Evolutionary conservation across 768 basidiomycete species (phyloP).

Genomic region (Mycena chlorophos): DNA sequence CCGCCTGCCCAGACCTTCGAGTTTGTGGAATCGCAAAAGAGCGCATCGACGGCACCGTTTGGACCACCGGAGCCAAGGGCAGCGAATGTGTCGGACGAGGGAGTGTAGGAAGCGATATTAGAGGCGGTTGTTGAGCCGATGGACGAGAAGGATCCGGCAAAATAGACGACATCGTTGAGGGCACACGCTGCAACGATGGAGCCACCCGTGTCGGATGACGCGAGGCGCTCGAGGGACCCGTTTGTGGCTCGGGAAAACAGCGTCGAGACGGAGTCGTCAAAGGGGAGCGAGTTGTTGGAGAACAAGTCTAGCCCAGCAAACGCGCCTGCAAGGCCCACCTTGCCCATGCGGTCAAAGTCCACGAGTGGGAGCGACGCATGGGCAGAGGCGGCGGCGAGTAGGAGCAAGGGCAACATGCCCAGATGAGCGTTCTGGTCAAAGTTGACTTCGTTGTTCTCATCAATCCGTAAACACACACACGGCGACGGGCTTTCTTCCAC

Average conservation of each 20-base stretch:
- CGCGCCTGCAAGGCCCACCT: slow-evolving; percentile 82
- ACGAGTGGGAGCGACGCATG: slow-evolving; percentile 53
- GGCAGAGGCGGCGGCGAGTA: slow-evolving; percentile 32
- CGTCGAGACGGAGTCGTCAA: slow-evolving; percentile 72
- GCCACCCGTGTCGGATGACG: slow-evolving; percentile 80
- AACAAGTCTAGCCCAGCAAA: slow-evolving; percentile 86
- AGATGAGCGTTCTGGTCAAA: too few species aligned
- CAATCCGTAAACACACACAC: too few species aligned
- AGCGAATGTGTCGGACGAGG: slow-evolving; percentile 56
- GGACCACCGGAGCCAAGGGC: slow-evolving; percentile 68
- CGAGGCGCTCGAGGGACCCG: slow-evolving; percentile 69
- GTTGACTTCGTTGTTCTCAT: too few species aligned
- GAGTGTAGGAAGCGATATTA: slow-evolving; percentile 79
- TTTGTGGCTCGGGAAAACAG: slow-evolving; percentile 63
- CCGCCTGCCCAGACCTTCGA: slow-evolving; percentile 80
- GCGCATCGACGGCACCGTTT: slow-evolving; percentile 67
- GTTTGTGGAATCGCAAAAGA: slow-evolving; percentile 74
- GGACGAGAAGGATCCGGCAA: slow-evolving; percentile 83
- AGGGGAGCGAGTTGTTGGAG: slow-evolving; percentile 55
- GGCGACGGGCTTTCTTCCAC: too few species aligned
- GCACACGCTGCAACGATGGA: slow-evolving; percentile 72
- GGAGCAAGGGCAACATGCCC: slow-evolving; percentile 20
- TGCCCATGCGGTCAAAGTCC: slow-evolving; percentile 85
- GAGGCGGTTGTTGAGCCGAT: slow-evolving; percentile 56
- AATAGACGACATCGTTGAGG: slow-evolving; percentile 66